Evolutionary conservation across 106 monocot genomes (phyloP), one percentile per base, ranked within the genome.

Genomic region (Acanthochlamys bracteata): DNA sequence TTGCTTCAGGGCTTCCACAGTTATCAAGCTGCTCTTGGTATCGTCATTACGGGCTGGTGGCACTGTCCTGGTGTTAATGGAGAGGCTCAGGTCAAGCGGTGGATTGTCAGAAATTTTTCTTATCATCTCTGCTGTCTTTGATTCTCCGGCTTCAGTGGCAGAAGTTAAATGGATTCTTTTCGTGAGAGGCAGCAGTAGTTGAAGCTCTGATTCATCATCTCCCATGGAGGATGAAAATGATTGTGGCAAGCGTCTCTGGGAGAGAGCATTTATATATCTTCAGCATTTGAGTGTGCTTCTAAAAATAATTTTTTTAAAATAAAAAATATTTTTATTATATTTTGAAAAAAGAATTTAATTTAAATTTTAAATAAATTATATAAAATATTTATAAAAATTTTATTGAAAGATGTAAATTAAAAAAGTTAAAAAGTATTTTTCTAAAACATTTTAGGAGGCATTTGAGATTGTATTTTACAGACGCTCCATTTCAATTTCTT

Each of bases 41-140:
- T 79, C 75, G 7, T 69, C 79, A 26, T 64, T 53, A 39, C 39
- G 24, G 20, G 68, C 24, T 56, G 68, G 49, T 63, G 33, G 65
- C 39, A 41, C 7, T 11, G 77, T 55, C 10, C 61, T 46, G 19
- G 65, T 17, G 65, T 66, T 79, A 11, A 90, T 79, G 1, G 89
- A 82, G 24, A 90, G 74, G 57, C 68, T 79, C 23, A 90, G 64
- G 52, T 90, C 82, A 4, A 90, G 79, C 41, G 52, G 46, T 51
- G 72, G 60, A 16, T 53, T 52, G 3, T 58, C 41, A 14, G 65
- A 11, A 27, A 49, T 21, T 7, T 25, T 40, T 11, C 15, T 23
- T 15, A 45, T 59, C 40, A 40, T 59, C 49, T 49, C 49, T 10
- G 2, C 17, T 12, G 49, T 49, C 17, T 12, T 49, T 17, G 17